Evolutionary conservation across 352 stramenopile genomes (phyloP).

Genomic region (Phytopythium delawarense): DNA sequence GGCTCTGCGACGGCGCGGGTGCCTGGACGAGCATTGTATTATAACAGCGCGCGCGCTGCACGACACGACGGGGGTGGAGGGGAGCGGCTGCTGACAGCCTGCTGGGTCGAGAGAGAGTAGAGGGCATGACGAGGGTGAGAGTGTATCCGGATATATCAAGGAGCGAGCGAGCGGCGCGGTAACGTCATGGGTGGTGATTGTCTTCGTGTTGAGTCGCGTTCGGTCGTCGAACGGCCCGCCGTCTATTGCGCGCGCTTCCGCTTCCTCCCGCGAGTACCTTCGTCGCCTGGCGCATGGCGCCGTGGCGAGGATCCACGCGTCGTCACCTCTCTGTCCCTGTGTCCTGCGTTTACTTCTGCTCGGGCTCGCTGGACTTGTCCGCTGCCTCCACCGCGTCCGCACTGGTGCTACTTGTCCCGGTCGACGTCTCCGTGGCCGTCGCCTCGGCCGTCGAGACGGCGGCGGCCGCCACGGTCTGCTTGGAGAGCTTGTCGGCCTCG

Average conservation of each 20-base stretch:
- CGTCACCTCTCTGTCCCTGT: conserved; percentile 1
- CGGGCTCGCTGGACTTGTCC: conserved; percentile 19
- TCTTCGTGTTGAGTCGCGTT: background rate
- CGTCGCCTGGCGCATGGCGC: background rate
- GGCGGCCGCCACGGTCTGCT: conserved; percentile 12
- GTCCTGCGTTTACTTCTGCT: conserved; percentile 15
- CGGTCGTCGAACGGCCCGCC: background rate
- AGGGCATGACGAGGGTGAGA: background rate
- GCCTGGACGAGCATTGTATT: conserved; percentile 6
- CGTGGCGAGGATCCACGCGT: background rate
- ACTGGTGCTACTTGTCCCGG: conserved; percentile 11
- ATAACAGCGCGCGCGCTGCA: background rate
- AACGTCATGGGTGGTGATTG: background rate
- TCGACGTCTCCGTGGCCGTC: conserved; percentile 17
- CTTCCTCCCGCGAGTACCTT: background rate
- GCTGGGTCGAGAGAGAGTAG: background rate
- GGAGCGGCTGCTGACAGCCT: background rate
- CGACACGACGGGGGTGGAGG: background rate
- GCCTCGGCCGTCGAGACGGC: background rate
- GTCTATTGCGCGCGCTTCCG: background rate
- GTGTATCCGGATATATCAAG: background rate
- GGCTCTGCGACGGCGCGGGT: background rate
- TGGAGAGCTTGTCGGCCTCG: conserved; percentile 61
- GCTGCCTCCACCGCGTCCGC: conserved; percentile 20
- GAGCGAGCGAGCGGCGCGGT: background rate